These are phyloP conservation scores for Calonectria pteridis DNA, from an alignment of 2,329 filamentous ascomycete species.

Conservation along the genomic window DNA sequence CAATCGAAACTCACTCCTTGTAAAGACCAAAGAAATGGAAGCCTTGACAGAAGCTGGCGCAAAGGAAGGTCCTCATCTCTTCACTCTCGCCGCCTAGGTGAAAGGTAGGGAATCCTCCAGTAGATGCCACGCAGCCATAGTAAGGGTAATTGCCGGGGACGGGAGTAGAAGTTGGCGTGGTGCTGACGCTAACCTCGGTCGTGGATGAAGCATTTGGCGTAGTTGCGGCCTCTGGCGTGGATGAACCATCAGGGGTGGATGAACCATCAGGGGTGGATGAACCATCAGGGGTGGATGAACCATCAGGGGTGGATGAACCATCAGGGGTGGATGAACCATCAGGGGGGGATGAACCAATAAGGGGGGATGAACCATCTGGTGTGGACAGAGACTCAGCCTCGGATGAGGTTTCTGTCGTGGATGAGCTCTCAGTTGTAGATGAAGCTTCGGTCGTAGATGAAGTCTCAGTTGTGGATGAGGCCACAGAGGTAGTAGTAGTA, in stretches of 20 bases:
- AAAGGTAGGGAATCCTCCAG: not conserved
- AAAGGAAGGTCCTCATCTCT: not conserved
- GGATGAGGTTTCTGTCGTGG: no score
- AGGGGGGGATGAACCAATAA: not conserved
- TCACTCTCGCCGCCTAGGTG: not conserved
- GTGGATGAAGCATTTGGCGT: not conserved
- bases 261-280: not conserved
- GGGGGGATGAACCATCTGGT: no score
- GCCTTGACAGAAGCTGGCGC: not conserved
- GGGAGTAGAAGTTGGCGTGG: slow-evolving; percentile 44
- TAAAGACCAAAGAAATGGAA: slow-evolving; percentile 39
- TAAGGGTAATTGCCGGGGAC: slow-evolving; percentile 38
- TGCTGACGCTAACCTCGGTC: slow-evolving; percentile 46
- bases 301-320: no score
- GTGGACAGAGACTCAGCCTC: no score
- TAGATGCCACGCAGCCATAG: slow-evolving; percentile 45
- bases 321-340: no score
- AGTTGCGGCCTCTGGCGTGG: no score
- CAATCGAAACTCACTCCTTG: slow-evolving; percentile 34
- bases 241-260: not conserved
- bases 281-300: not conserved
- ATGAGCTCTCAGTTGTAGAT: not conserved
- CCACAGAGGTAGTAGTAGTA: not conserved
- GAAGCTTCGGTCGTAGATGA: not conserved
- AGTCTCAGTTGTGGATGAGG: not conserved